Percentiles rank a stretch among this genome's conserved stretches.
Evolutionary conservation across 2,329 filamentous ascomycete genomes (phyloP).

Genomic region (Lecanicillium sp.): DNA sequence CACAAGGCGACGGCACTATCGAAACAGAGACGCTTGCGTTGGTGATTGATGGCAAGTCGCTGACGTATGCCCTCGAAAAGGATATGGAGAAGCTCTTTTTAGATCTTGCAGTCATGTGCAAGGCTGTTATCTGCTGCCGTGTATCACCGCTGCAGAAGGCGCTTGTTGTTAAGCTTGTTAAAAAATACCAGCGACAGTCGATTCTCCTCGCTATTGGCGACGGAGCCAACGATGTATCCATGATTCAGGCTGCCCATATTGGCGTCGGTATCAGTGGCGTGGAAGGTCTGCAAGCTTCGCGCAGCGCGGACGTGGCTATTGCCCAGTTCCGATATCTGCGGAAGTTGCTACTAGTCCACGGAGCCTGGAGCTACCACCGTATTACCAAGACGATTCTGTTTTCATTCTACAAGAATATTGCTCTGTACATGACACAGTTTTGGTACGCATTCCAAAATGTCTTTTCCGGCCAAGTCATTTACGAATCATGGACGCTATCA

Average conservation of each 20-base stretch:
- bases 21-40: constrained; percentile 84
- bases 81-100: constrained; percentile 91
- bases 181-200: constrained; percentile 78
- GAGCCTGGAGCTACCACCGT: constrained; percentile 94
- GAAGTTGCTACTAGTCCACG: constrained; percentile 90
- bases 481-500: constrained; percentile 98
- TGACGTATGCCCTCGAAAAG: constrained; percentile 87
- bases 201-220: constrained; percentile 95
- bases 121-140: constrained; percentile 97
- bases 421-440: constrained; percentile 97
- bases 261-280: constrained; percentile 95
- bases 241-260: constrained; percentile 98
- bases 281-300: constrained; percentile 91
- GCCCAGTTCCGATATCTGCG: constrained; percentile 92
- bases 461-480: constrained; percentile 96
- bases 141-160: constrained; percentile 97
- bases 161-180: constrained; percentile 94
- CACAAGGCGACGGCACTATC: constrained; percentile 66
- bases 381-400: constrained; percentile 96
- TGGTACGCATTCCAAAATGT: constrained; percentile 99
- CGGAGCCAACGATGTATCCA: constrained; percentile 98
- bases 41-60: constrained; percentile 90
- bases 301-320: constrained; percentile 92
- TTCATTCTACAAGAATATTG: constrained; percentile 99
- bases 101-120: constrained; percentile 90